Evolutionary conservation across 345 rosid species (phyloP).

Genomic region (Citrus trifoliata): DNA sequence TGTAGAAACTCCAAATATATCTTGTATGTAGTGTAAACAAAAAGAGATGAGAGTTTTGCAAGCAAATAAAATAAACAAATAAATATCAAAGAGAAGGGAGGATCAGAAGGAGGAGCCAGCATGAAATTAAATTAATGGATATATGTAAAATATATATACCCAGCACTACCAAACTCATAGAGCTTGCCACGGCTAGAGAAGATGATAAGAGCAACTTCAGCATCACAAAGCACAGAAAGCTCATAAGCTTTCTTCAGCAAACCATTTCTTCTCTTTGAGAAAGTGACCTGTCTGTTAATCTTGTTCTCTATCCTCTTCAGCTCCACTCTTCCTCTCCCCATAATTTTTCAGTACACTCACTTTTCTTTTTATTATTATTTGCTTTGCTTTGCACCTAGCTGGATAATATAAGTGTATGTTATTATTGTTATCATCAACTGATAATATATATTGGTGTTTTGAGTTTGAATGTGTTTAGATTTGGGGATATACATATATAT

Average conservation of each 20-base stretch:
- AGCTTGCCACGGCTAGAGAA: slow-evolving; percentile 91
- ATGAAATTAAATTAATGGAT: not conserved
- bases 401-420: too few relatives aligned
- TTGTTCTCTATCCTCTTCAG: slow-evolving; percentile 89
- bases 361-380: too few relatives aligned
- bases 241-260: slow-evolving; percentile 81
- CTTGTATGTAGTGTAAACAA: too few relatives aligned
- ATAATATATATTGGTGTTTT: too few relatives aligned
- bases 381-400: too few relatives aligned
- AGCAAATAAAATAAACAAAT: too few relatives aligned
- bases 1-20: too few relatives aligned
- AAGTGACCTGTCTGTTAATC: slow-evolving; percentile 83
- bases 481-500: too few relatives aligned
- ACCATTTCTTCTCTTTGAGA: slow-evolving; percentile 80
- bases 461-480: too few relatives aligned
- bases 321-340: slow-evolving; percentile 95
- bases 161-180: slow-evolving; percentile 72
- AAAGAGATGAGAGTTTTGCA: too few relatives aligned
- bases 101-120: not conserved
- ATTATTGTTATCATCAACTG: too few relatives aligned
- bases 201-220: slow-evolving; percentile 78
- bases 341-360: slow-evolving; percentile 5
- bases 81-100: too few relatives aligned
- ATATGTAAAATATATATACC: slow-evolving; percentile 26
- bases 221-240: slow-evolving; percentile 84